A percentile compares a stretch with the other conserved stretches of the same genome.
phyloP scores from a whole-genome alignment of 495 filamentous ascomycete genomes.

The Trichoderma gamsii region DNA sequence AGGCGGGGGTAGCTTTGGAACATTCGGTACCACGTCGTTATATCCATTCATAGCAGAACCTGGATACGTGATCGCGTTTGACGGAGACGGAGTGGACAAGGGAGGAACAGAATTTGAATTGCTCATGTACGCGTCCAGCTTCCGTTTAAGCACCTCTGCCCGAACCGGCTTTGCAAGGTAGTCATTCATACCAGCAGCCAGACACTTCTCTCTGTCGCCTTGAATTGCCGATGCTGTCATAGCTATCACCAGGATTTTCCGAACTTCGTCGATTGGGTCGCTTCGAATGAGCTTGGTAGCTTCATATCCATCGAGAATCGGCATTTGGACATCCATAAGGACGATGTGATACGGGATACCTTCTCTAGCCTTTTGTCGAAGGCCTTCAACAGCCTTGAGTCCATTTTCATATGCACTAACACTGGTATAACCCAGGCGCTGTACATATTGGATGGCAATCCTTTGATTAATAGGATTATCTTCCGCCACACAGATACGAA shows the following conservation, averaged over 20 bases:
- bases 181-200: constrained; percentile 92
- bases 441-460: constrained; percentile 85
- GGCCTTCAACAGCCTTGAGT: constrained; percentile 75
- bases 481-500: constrained; percentile 84
- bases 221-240: constrained; percentile 92
- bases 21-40: neutral
- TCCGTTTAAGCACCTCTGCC: constrained; percentile 63
- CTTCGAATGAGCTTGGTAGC: constrained; percentile 74
- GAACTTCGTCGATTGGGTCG: constrained; percentile 65
- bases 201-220: constrained; percentile 84
- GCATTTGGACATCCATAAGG: constrained; percentile 96
- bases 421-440: constrained; percentile 71
- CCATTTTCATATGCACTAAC: constrained; percentile 81
- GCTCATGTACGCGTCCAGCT: constrained; percentile 60
- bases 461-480: constrained; percentile 90
- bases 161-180: constrained; percentile 90
- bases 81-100: neutral
- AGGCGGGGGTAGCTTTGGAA: neutral
- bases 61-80: neutral
- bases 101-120: neutral
- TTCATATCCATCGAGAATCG: constrained; percentile 87
- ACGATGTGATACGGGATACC: constrained; percentile 72
- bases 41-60: neutral
- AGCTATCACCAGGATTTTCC: constrained; percentile 76
- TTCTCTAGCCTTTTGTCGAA: constrained; percentile 61